Evolutionary conservation across 2,329 filamentous ascomycete species (phyloP).

Genomic region (Pestalotiopsis sp.): DNA sequence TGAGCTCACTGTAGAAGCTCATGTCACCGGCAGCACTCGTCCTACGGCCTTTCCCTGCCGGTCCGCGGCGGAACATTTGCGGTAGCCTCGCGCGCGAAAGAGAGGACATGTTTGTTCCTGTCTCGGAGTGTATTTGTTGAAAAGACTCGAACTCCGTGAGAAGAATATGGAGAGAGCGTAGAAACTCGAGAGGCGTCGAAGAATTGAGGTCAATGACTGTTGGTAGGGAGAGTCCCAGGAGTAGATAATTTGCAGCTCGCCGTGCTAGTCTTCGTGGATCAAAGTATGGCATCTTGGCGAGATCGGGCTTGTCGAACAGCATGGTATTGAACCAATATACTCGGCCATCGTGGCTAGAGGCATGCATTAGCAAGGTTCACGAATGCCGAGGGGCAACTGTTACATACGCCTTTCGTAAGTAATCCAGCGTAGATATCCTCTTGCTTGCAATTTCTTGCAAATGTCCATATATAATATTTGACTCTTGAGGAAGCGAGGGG

Average conservation of each 20-base stretch:
- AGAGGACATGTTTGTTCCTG: slow-evolving; percentile 68
- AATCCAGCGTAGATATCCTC: slow-evolving; percentile 91
- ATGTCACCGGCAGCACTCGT: slow-evolving; percentile 51
- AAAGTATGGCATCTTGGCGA: slow-evolving; percentile 83
- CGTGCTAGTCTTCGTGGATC: slow-evolving; percentile 82
- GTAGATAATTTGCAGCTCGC: slow-evolving; percentile 89
- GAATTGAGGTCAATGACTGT: slow-evolving; percentile 87
- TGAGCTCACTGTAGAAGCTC: slow-evolving; percentile 21
- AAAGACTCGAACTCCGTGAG: slow-evolving; percentile 93
- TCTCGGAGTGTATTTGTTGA: slow-evolving; percentile 82
- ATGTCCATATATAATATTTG: slow-evolving; percentile 56
- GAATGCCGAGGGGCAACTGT: neutral
- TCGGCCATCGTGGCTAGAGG: slow-evolving; percentile 80
- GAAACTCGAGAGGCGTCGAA: slow-evolving; percentile 78
- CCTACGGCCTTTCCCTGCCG: slow-evolving; percentile 59
- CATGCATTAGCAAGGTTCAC: neutral
- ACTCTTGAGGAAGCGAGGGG: slow-evolving; percentile 34
- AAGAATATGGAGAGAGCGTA: slow-evolving; percentile 82
- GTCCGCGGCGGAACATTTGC: slow-evolving; percentile 78
- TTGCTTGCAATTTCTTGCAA: slow-evolving; percentile 88
- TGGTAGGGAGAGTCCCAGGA: slow-evolving; percentile 89
- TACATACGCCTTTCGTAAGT: slow-evolving; percentile 85
- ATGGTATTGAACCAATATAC: slow-evolving; percentile 99
- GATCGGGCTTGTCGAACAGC: slow-evolving; percentile 82
- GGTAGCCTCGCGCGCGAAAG: slow-evolving; percentile 79